Evolutionary conservation across 2,329 filamentous ascomycete species (phyloP).

Genomic region (Aureobasidium pullulans): DNA sequence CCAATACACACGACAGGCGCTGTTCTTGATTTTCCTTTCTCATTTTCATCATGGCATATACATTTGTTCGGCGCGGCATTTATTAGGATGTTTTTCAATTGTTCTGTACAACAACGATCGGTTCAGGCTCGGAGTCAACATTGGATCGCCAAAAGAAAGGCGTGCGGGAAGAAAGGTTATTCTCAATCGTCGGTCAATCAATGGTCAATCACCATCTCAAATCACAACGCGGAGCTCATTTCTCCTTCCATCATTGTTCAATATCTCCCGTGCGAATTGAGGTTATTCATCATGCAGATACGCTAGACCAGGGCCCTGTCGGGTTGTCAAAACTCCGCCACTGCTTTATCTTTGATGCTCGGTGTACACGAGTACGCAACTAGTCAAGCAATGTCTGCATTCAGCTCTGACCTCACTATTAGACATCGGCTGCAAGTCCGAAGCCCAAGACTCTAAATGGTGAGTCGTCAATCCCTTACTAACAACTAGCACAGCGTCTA

Average conservation of each 20-base stretch:
- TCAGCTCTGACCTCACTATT: neutral
- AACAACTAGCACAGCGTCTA: too few species aligned
- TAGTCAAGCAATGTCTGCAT: neutral
- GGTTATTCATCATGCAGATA: neutral
- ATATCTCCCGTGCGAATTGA: neutral
- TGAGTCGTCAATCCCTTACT: too few species aligned
- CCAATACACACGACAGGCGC: neutral
- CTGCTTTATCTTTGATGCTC: neutral
- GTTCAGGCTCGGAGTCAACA: neutral
- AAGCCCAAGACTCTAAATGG: neutral
- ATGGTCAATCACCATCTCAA: neutral
- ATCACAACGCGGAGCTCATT: neutral
- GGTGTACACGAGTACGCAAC: neutral
- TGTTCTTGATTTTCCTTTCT: neutral
- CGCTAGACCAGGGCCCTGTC: neutral
- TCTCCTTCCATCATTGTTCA: neutral
- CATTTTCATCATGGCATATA: neutral
- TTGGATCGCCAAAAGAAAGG: neutral
- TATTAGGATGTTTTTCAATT: neutral
- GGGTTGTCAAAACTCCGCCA: neutral
- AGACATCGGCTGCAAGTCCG: neutral
- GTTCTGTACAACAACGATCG: neutral
- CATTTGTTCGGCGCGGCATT: neutral
- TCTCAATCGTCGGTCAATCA: too few species aligned
- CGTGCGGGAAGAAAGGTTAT: neutral